Base-by-base conservation (phyloP, 148 eudicot species). In the Diospyros kaki region DNA sequence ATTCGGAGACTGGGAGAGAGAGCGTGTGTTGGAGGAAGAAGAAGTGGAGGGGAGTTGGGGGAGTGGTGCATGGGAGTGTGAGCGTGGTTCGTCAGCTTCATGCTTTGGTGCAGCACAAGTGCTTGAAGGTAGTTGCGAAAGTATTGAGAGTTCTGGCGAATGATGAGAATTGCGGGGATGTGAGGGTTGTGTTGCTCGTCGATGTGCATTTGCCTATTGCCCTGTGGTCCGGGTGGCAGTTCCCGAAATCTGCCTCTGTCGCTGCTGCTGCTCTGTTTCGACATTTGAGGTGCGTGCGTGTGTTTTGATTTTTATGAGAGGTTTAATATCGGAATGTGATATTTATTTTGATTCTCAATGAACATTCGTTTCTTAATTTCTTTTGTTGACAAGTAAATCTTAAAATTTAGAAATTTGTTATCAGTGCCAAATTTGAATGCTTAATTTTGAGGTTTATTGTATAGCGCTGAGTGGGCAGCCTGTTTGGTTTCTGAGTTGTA, bases 221-320 rank as follows among this genome's bases (percentile, higher is more conserved):
- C 1, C 58, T 91, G 76, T 90, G 90, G 95, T 64, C 80, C 50
- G 95, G 93, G 0, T 91, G 97, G 97, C 98, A 94, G 89, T 94
- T 94, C 75, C 97, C 93, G 2, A 78, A 64, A 72, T 86, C 86
- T 2, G 59, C 79, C 4, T 58, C 90, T 8, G 75, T 79, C 3
- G 97, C 98, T 9, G 95, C 98, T 9, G 95, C 87, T 0, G 84
- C 92, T 14, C 79, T 94, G 45, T 90, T 91, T 71, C 86, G 89
- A 41, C 98, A 94, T 84, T 79, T 94, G 82, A 91, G 97, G 98
- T 94, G 41, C 18, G 28, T 70, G 5, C 18, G 69, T 53, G 10
- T 55, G 12, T 60, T 41, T n/a, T 8, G 51, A 12, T 2, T 45
- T 69, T 41, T 9, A 48, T 1, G 52, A 48, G 52, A 48, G 52